phyloP scores from a whole-genome alignment of 2,329 filamentous ascomycete species.

The Neonectria sp. region DNA sequence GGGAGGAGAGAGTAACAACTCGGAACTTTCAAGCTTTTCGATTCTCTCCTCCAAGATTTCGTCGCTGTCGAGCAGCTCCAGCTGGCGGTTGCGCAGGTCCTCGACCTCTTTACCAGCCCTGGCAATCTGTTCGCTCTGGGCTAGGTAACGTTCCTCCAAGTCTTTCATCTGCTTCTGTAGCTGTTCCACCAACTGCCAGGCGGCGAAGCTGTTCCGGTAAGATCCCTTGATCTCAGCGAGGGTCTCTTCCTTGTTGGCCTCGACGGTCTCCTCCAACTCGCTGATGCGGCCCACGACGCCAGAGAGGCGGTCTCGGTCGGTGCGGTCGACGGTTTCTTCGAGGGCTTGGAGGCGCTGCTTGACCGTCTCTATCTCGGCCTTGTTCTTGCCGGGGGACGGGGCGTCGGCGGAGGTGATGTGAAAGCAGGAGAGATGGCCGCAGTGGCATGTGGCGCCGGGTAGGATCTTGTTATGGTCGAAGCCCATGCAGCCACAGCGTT shows the following conservation, averaged over 20 bases:
- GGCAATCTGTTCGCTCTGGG: constrained; percentile 59
- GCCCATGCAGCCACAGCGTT: constrained; percentile 71
- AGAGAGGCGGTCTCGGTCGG: constrained; percentile 56
- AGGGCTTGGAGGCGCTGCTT: constrained; percentile 45
- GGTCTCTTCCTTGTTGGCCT: constrained; percentile 67
- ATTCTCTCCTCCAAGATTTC: constrained; percentile 69
- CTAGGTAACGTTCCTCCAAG: constrained; percentile 55
- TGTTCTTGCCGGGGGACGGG: constrained; percentile 65
- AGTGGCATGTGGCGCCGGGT: constrained; percentile 70
- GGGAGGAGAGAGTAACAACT: constrained; percentile 43
- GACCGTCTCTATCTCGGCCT: constrained; percentile 52
- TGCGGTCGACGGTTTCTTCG: constrained; percentile 54
- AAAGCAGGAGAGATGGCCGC: constrained; percentile 73
- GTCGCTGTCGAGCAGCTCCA: constrained; percentile 66
- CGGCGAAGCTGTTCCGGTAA: constrained; percentile 68
- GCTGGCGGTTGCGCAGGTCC: constrained; percentile 63
- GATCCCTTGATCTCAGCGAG: constrained; percentile 67
- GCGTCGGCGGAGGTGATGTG: constrained; percentile 66
- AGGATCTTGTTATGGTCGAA: constrained; percentile 69
- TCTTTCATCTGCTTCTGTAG: constrained; percentile 57
- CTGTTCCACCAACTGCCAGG: constrained; percentile 67
- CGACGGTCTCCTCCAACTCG: constrained; percentile 68
- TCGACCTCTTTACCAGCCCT: constrained; percentile 60
- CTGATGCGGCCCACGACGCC: constrained; percentile 62
- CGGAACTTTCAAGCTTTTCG: constrained; percentile 59